phyloP scores from a whole-genome alignment of 108 stramenopile species.

The Parietichytrium sp. region DNA sequence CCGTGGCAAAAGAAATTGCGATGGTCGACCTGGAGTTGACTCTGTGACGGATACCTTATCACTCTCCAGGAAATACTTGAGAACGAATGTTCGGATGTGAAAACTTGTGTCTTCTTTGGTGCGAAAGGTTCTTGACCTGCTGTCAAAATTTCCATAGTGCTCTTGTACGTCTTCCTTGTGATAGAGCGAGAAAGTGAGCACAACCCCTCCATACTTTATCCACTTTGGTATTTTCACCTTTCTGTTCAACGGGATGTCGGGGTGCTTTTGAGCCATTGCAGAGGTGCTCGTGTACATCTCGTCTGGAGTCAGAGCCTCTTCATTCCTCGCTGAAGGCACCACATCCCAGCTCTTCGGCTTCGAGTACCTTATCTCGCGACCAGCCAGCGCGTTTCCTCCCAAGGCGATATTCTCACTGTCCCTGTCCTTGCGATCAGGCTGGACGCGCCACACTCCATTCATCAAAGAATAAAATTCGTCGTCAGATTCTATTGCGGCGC shows the following conservation, averaged over 20 bases:
- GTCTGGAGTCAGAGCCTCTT: not conserved
- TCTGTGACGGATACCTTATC: not conserved
- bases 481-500: not conserved
- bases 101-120: not conserved
- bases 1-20: not conserved
- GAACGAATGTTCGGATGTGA: slow-evolving; percentile 4
- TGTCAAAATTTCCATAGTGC: not conserved
- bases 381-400: not conserved
- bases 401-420: not conserved
- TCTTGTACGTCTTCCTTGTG: not conserved
- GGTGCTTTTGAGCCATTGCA: not conserved
- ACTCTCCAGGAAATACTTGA: not conserved
- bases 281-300: not conserved
- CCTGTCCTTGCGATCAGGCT: not conserved
- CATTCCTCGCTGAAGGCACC: too few species aligned
- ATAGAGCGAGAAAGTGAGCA: not conserved
- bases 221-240: slow-evolving; percentile 3
- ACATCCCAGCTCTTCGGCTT: too few species aligned
- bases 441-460: not conserved
- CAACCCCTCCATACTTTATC: not conserved
- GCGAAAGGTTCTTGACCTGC: not conserved
- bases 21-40: not conserved
- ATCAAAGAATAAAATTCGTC: not conserved
- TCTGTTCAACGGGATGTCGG: not conserved
- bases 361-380: too few species aligned